phyloP scores from a whole-genome alignment of 306 rosid species.

The Betula pendula region DNA sequence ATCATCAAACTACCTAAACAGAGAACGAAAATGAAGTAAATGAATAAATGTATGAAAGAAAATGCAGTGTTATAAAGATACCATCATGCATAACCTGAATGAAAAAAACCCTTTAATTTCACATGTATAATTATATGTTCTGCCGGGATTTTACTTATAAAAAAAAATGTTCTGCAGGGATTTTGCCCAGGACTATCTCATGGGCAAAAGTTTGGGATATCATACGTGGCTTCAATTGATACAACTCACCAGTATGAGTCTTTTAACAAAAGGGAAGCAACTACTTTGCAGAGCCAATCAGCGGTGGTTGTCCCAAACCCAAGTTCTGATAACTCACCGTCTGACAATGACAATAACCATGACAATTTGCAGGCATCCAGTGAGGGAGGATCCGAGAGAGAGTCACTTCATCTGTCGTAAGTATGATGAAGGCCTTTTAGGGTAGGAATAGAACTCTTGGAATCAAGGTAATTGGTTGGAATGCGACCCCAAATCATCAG shows the following conservation, averaged over 20 bases:
- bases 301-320: conserved; percentile 40
- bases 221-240: conserved; percentile 39
- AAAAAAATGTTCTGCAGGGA: conserved; percentile 53
- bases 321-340: conserved; percentile 36
- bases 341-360: conserved; percentile 28
- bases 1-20: not conserved
- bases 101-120: not conserved
- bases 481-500: conserved; percentile 10
- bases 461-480: conserved; percentile 27
- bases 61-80: not conserved
- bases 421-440: conserved; percentile 16
- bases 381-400: conserved; percentile 22
- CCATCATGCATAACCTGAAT: not conserved
- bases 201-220: conserved; percentile 74
- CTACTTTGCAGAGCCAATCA: conserved; percentile 46
- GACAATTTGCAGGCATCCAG: conserved; percentile 34
- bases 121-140: not conserved
- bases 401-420: conserved; percentile 32
- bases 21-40: not conserved
- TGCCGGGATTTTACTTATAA: conserved; percentile 60
- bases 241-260: conserved; percentile 39
- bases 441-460: conserved; percentile 7
- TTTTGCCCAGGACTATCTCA: conserved; percentile 79
- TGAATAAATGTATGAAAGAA: not conserved
- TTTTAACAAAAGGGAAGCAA: conserved; percentile 38